Conservation (phyloP, 2,329 filamentous ascomycete genomes). For the Neurospora crassa region DNA sequence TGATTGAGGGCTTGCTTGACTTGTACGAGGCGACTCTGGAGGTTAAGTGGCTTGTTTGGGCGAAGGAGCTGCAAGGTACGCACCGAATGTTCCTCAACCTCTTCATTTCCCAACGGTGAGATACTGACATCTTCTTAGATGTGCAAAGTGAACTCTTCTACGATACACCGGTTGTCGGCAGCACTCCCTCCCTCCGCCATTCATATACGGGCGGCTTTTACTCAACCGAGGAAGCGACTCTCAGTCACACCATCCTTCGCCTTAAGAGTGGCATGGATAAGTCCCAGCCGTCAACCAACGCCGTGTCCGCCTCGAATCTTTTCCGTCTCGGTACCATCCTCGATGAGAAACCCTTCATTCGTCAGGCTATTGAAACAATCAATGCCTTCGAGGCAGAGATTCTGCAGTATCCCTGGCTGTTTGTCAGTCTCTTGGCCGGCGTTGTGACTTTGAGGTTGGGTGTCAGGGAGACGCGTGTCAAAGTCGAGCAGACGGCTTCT, state of each 20-base stretch:
- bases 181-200: constrained; percentile 20
- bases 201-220: constrained; percentile 58
- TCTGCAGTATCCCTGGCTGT: constrained; percentile 86
- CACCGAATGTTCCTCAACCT: not conserved
- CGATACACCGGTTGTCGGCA: constrained; percentile 42
- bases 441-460: constrained; percentile 70
- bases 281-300: constrained; percentile 82
- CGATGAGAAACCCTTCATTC: constrained; percentile 52
- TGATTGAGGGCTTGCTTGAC: constrained; percentile 73
- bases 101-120: not conserved
- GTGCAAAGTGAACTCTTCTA: constrained; percentile 71
- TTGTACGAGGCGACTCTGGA: constrained; percentile 79
- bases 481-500: constrained; percentile 2
- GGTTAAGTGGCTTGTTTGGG: constrained; percentile 66
- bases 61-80: constrained; percentile 67
- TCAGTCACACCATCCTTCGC: constrained; percentile 63
- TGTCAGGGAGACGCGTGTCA: constrained; percentile 17
- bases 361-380: constrained; percentile 62
- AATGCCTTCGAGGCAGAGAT: constrained; percentile 86
- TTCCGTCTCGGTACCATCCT: constrained; percentile 67
- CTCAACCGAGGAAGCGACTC: constrained; percentile 51
- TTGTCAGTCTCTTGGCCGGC: constrained; percentile 66
- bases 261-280: constrained; percentile 95
- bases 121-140: constrained; percentile 32
- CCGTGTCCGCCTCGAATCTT: constrained; percentile 77